Evolutionary conservation across 1,284 basidiomycete species (phyloP).

Genomic region (Boletellus deceptivus): DNA sequence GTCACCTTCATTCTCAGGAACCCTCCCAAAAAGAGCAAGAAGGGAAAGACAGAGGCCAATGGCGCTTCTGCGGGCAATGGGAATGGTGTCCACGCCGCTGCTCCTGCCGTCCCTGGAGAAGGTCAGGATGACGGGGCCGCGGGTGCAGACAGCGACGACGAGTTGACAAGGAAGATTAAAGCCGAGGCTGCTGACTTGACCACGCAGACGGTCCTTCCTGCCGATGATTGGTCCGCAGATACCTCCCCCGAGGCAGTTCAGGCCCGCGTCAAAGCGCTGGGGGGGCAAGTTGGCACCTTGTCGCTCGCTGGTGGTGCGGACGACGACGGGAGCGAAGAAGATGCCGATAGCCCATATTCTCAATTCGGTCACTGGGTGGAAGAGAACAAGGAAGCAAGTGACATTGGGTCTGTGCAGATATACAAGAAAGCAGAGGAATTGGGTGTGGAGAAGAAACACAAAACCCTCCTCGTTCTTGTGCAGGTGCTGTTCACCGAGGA

Average conservation of each 20-base stretch:
- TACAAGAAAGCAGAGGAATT: constrained; percentile 91
- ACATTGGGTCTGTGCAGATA: constrained; percentile 60
- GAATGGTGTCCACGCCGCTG: constrained; percentile 38
- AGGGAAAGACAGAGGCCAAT: constrained; percentile 50
- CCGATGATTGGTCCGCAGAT: constrained; percentile 89
- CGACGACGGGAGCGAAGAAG: constrained; percentile 88
- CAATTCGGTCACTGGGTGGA: constrained; percentile 86
- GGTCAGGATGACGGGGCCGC: constrained; percentile 34
- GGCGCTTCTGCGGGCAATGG: constrained; percentile 54
- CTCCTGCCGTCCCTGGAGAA: constrained; percentile 29
- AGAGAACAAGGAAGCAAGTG: constrained; percentile 64
- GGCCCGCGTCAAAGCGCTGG: constrained; percentile 79
- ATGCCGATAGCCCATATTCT: constrained; percentile 82
- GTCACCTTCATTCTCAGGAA: constrained; percentile 98
- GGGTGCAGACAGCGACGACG: constrained; percentile 72
- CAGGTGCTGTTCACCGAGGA: constrained; percentile 86
- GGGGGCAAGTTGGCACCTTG: constrained; percentile 51
- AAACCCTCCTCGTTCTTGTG: constrained; percentile 81
- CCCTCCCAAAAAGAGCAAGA: constrained; percentile 88
- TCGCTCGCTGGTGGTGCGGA: constrained; percentile 44
- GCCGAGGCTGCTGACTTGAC: constrained; percentile 81
- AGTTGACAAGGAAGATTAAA: constrained; percentile 80
- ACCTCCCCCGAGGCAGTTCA: constrained; percentile 91
- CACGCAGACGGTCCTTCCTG: constrained; percentile 54
- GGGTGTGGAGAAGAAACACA: constrained; percentile 96